Conservation (phyloP, 768 basidiomycete species). For the Candolleomyces aberdarensis region DNA sequence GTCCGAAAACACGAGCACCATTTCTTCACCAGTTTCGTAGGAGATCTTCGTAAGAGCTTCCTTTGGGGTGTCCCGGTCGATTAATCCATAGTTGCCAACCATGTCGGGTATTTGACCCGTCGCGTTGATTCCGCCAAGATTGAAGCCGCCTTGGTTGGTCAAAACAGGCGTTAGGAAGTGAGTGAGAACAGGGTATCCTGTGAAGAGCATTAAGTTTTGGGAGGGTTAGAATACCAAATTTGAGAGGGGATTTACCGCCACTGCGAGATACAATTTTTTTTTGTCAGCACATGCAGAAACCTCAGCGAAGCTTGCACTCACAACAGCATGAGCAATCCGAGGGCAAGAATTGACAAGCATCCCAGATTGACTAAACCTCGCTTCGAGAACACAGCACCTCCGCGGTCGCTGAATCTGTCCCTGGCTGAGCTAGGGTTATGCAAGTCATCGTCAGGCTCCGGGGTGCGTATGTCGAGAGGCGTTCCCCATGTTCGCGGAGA, state of each 20-base stretch:
- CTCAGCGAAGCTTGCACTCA: conserved; percentile 23
- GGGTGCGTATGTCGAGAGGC: conserved; percentile 26
- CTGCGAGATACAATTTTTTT: no score
- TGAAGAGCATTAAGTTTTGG: not conserved
- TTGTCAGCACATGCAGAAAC: no score
- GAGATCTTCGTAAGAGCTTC: conserved; percentile 43
- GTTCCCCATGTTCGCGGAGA: conserved; percentile 43
- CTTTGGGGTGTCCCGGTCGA: conserved; percentile 68
- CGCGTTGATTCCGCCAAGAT: conserved; percentile 63
- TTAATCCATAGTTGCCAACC: conserved; percentile 50
- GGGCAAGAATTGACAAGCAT: conserved; percentile 48
- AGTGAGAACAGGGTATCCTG: conserved; percentile 42
- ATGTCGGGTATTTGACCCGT: conserved; percentile 59
- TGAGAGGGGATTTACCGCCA: no score
- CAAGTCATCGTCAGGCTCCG: conserved; percentile 51
- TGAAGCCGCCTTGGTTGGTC: conserved; percentile 45
- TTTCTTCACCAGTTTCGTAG: conserved; percentile 41
- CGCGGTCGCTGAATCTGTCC: conserved; percentile 43
- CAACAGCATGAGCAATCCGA: conserved; percentile 43
- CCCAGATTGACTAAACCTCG: conserved; percentile 59
- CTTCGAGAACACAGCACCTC: conserved; percentile 54
- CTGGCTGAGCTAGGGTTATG: conserved; percentile 55
- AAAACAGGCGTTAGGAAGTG: conserved; percentile 29
- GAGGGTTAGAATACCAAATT: no score
- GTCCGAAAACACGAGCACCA: conserved; percentile 60